Evolutionary conservation across 768 basidiomycete species (phyloP), one percentile per base, ranked within the genome.

Genomic region (Dictyophora rubrovolvata): DNA sequence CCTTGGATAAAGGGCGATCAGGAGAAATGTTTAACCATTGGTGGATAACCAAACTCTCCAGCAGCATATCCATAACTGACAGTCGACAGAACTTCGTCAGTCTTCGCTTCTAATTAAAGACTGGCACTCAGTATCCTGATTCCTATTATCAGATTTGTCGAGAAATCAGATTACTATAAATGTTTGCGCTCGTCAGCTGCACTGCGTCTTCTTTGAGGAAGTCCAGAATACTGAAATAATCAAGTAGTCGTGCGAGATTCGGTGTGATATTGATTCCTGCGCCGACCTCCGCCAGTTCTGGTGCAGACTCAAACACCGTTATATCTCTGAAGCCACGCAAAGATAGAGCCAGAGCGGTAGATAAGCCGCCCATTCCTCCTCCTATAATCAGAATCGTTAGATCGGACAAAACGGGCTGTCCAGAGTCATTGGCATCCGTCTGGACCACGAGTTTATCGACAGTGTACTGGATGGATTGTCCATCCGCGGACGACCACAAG

Each of bases 231-330:
- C 70, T 71, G n/a, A 70, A 66, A n/a, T 61, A 50, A 17, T 68
- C 60, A 17, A 72, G 61, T 51, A 70, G 63, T 8, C 71, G 63
- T 2, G 67, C 64, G 16, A 73, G 65, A 55, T 74, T 74, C 11
- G 72, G 70, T 2, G 71, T 68, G 28, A 73, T 64, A 62, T 74
- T 72, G 51, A 74, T 73, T 0, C 73, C 72, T 1, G 72, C 70
- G 0, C 72, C 73, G 7, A 73, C 70, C 59, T 73, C 71, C 1
- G 69, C 71, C 5, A 72, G 54, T 20, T 65, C 61, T 22, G 62
- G 59, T 18, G 71, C 69, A 4, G 63, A 48, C 62, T 73, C 71
- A 61, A 64, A 71, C 1, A 72, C 65, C 46, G 65, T 61, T 51
- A 72, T 67, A n/a, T 69, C 59, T n/a, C 50, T 61, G 65, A 72